phyloP scores from a whole-genome alignment of 495 filamentous ascomycete species.

The Melanomma pulvis-pyrius region DNA sequence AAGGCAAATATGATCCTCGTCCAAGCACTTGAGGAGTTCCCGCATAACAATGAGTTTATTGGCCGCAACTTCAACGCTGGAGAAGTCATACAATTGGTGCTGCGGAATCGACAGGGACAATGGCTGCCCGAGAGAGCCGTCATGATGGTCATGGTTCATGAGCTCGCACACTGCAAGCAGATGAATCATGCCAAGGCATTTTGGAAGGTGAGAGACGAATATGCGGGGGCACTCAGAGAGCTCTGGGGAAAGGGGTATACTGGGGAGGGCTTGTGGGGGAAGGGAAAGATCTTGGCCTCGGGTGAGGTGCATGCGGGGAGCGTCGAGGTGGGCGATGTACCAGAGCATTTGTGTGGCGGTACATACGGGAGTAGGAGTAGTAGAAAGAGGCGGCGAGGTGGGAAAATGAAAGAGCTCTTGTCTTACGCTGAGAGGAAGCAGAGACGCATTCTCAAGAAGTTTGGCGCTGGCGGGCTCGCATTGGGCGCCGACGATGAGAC shows the following conservation, averaged over 20 bases:
- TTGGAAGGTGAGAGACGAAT: conserved; percentile 71
- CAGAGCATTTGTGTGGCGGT: conserved; percentile 70
- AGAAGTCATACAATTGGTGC: conserved; percentile 79
- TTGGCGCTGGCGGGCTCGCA: conserved; percentile 66
- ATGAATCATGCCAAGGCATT: conserved; percentile 80
- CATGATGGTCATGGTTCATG: conserved; percentile 85
- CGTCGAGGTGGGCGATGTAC: conserved; percentile 55
- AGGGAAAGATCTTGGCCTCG: conserved; percentile 61
- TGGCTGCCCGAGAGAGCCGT: conserved; percentile 79
- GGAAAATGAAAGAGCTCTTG: conserved; percentile 50
- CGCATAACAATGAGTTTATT: conserved; percentile 71
- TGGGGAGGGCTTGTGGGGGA: conserved; percentile 78
- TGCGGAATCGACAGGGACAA: conserved; percentile 60
- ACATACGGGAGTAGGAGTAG: conserved; percentile 64
- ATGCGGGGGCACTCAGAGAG: conserved; percentile 63
- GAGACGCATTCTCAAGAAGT: conserved; percentile 70
- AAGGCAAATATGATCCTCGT: conserved; percentile 66
- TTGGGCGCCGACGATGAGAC: conserved; percentile 67
- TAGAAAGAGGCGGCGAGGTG: conserved; percentile 34
- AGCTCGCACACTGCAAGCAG: conserved; percentile 75
- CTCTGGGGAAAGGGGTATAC: conserved; percentile 69
- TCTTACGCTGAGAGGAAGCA: conserved; percentile 66
- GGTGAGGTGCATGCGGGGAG: conserved; percentile 56
- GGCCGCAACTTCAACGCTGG: conserved; percentile 84
- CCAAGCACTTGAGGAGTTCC: conserved; percentile 75